A percentile compares a stretch with the other conserved stretches of the same genome.
Evolutionary conservation across 2,329 filamentous ascomycete genomes (phyloP).

Genomic region (Colletotrichum euphorbiae): DNA sequence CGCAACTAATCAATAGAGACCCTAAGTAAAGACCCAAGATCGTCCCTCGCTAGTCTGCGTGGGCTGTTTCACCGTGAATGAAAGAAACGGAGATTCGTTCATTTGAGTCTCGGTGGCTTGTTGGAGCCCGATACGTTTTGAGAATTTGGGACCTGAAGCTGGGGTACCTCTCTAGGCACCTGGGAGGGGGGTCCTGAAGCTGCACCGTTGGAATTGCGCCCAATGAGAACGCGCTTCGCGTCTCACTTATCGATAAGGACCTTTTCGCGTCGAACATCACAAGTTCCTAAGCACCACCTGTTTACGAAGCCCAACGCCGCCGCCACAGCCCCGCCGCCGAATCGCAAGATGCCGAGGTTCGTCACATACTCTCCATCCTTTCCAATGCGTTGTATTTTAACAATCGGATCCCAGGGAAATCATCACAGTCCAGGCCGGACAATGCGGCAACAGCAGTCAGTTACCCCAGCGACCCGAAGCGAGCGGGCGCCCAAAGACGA

Average conservation of each 20-base stretch:
- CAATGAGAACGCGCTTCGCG: conserved; percentile 32
- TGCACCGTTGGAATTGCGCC: background rate
- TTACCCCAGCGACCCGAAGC: conserved; percentile 47
- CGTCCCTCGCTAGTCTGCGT: conserved; percentile 27
- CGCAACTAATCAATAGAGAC: conserved; percentile 24
- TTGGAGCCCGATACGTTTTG: conserved; percentile 2
- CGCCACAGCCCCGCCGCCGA: conserved; percentile 22
- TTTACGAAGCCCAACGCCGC: conserved; percentile 29
- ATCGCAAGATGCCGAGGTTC: conserved; percentile 39
- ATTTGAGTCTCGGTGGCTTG: conserved; percentile 15
- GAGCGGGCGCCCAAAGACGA: background rate
- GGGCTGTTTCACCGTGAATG: conserved; percentile 36
- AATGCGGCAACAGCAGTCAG: conserved; percentile 99
- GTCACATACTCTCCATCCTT: background rate
- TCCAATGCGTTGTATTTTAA: background rate
- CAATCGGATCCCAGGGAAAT: conserved; percentile 79
- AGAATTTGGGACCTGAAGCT: background rate
- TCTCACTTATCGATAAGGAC: conserved; percentile 41
- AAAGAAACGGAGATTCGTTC: conserved; percentile 31
- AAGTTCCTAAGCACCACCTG: conserved; percentile 16
- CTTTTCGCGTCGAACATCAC: conserved; percentile 38
- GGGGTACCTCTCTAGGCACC: too few relatives aligned
- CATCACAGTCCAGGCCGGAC: conserved; percentile 98
- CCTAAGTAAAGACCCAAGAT: conserved; percentile 18
- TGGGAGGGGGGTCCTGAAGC: background rate